phyloP scores from a whole-genome alignment of 2,329 filamentous ascomycete species.

The Aplosporella prunicola region DNA sequence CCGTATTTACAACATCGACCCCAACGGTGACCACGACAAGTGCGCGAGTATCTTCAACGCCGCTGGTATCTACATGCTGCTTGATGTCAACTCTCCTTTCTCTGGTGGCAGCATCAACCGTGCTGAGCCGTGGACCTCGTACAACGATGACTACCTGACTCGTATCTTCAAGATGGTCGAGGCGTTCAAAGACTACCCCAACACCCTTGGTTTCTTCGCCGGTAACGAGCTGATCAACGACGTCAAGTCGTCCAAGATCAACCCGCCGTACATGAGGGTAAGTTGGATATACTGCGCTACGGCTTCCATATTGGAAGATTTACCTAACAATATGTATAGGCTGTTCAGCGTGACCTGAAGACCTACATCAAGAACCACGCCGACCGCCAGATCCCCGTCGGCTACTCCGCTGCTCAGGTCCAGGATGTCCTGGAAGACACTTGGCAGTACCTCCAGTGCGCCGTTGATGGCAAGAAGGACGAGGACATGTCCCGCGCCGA shows the following conservation, averaged over 20 bases:
- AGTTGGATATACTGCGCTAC: slow-evolving; percentile 13
- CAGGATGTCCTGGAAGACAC: slow-evolving; percentile 62
- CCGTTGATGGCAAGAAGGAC: slow-evolving; percentile 40
- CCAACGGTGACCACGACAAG: slow-evolving; percentile 49
- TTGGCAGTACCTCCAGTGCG: slow-evolving; percentile 67
- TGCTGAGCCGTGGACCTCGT: slow-evolving; percentile 44
- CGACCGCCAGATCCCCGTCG: slow-evolving; percentile 51
- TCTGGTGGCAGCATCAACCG: slow-evolving; percentile 48
- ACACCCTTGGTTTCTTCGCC: slow-evolving; percentile 57
- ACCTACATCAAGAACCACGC: slow-evolving; percentile 54
- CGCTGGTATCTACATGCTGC: slow-evolving; percentile 56
- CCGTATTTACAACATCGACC: slow-evolving; percentile 55
- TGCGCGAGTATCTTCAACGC: slow-evolving; percentile 57
- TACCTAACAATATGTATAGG: slow-evolving; percentile 23
- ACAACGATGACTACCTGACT: slow-evolving; percentile 46
- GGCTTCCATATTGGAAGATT: slow-evolving; percentile 1
- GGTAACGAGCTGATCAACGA: slow-evolving; percentile 63
- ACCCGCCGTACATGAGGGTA: slow-evolving; percentile 50
- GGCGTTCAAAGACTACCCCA: slow-evolving; percentile 57
- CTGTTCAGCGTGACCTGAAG: slow-evolving; percentile 58
- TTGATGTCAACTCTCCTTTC: slow-evolving; percentile 56
- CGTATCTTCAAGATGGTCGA: slow-evolving; percentile 56
- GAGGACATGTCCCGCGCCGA: slow-evolving; percentile 54
- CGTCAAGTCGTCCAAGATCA: slow-evolving; percentile 38
- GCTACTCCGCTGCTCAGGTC: slow-evolving; percentile 67